phyloP scores from a whole-genome alignment of 2,329 filamentous ascomycete species.

The Phyllosticta citrichinensis region DNA sequence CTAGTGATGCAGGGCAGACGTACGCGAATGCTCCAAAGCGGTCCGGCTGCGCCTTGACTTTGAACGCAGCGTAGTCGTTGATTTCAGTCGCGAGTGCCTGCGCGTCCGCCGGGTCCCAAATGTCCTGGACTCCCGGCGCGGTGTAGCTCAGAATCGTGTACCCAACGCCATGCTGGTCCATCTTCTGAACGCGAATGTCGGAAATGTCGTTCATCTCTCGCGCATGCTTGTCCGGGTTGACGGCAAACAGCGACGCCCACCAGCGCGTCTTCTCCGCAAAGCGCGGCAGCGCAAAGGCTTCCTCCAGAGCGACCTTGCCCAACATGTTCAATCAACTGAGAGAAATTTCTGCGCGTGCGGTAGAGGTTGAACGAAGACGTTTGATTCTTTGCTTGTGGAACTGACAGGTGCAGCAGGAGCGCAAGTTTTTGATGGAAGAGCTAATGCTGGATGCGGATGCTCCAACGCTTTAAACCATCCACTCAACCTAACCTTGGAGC shows the following conservation, averaged over 20 bases:
- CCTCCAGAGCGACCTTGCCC: constrained; percentile 53
- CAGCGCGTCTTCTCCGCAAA: constrained; percentile 49
- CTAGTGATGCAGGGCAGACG: neutral
- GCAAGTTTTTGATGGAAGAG: neutral
- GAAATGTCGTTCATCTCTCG: constrained; percentile 44
- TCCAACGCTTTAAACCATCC: neutral
- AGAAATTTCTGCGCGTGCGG: neutral
- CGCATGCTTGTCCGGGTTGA: constrained; percentile 49
- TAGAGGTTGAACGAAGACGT: neutral
- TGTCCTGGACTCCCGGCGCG: constrained; percentile 39
- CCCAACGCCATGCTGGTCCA: constrained; percentile 37
- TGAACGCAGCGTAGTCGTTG: constrained; percentile 37
- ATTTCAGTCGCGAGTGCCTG: constrained; percentile 35
- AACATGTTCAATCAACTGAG: constrained; percentile 36
- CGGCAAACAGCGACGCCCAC: constrained; percentile 52
- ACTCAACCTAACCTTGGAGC: neutral
- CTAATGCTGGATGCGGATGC: neutral
- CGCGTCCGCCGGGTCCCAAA: constrained; percentile 35
- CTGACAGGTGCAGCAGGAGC: neutral
- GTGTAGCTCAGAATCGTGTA: constrained; percentile 41
- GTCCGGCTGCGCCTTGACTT: constrained; percentile 33
- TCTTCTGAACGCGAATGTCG: constrained; percentile 29
- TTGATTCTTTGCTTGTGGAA: neutral
- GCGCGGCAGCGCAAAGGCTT: constrained; percentile 51
- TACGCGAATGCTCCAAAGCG: constrained; percentile 36